A percentile compares a stretch with the other conserved stretches of the same genome.
These are phyloP conservation scores for Haplographium delicatum DNA, from an alignment of 495 filamentous ascomycete species.

Conservation along the genomic window DNA sequence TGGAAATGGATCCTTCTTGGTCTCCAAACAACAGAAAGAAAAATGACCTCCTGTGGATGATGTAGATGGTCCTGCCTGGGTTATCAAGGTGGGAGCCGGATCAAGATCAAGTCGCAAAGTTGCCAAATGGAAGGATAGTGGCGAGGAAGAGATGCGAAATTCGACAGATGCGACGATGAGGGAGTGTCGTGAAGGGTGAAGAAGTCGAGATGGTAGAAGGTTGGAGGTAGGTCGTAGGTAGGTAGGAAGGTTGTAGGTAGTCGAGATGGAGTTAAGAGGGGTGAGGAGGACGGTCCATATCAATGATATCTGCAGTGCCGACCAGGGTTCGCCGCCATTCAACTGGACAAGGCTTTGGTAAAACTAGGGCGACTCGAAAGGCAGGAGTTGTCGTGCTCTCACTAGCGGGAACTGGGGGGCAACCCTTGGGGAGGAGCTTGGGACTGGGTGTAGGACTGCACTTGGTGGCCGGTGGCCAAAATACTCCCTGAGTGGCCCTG, in stretches of 20 bases:
- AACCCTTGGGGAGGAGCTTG: too few relatives aligned
- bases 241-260: background rate
- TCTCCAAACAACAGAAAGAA: slow-evolving; percentile 16
- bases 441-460: too few relatives aligned
- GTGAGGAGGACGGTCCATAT: background rate
- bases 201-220: slow-evolving; percentile 3
- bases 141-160: slow-evolving; percentile 7
- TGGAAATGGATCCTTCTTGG: slow-evolving; percentile 2
- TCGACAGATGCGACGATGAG: slow-evolving; percentile 24
- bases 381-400: too few relatives aligned
- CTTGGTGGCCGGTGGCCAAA: too few relatives aligned
- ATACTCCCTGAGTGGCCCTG: too few relatives aligned
- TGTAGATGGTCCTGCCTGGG: background rate
- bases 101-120: slow-evolving; percentile 10
- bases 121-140: too few relatives aligned
- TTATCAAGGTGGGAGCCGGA: slow-evolving; percentile 9
- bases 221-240: background rate
- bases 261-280: background rate
- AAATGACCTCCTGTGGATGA: slow-evolving; percentile 6
- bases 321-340: too few relatives aligned
- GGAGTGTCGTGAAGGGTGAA: slow-evolving; percentile 13
- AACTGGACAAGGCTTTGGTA: too few relatives aligned
- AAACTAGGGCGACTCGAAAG: too few relatives aligned
- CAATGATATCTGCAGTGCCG: too few relatives aligned
- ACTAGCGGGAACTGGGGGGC: too few relatives aligned